Evolutionary conservation across 2,329 filamentous ascomycete genomes (phyloP).

Genomic region (Talaromyces marneffei): DNA sequence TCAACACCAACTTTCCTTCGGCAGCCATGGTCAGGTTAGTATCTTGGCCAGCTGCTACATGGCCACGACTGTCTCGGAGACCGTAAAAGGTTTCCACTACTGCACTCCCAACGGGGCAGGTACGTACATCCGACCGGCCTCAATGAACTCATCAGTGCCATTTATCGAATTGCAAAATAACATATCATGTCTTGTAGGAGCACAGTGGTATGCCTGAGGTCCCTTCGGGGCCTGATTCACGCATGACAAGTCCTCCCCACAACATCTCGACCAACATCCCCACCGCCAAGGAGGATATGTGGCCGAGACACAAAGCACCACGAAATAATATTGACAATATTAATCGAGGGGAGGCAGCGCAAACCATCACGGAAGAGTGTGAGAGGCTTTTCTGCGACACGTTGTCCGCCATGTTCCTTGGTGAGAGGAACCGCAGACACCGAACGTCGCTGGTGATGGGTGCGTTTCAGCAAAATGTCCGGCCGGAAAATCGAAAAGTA

Average conservation of each 20-base stretch:
- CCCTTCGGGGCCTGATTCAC: conserved; percentile 77
- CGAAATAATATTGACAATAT: conserved; percentile 32
- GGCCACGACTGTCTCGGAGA: conserved; percentile 63
- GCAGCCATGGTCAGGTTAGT: conserved; percentile 53
- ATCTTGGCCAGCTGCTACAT: conserved; percentile 90
- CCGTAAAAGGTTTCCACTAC: conserved; percentile 83
- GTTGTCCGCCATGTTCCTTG: conserved; percentile 88
- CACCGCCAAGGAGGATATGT: conserved; percentile 55
- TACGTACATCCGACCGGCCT: conserved; percentile 35
- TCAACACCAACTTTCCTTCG: conserved; percentile 53
- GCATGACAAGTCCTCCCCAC: conserved; percentile 84
- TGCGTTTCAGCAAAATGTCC: conserved; percentile 48
- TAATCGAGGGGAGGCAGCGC: conserved; percentile 77
- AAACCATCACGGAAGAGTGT: conserved; percentile 98
- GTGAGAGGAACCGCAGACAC: conserved; percentile 76
- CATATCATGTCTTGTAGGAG: conserved; percentile 47
- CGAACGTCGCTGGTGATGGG: conserved; percentile 82
- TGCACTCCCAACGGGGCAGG: conserved; percentile 85
- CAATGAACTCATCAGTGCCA: background rate
- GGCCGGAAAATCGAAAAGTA: conserved; percentile 20
- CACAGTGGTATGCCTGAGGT: conserved; percentile 95
- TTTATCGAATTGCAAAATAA: too few relatives aligned
- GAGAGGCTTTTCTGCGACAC: conserved; percentile 99
- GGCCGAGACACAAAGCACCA: conserved; percentile 27
- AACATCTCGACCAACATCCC: conserved; percentile 53